Conservation (phyloP, 1,139 yeast genomes). For the Sugiyamaella paludigena region DNA sequence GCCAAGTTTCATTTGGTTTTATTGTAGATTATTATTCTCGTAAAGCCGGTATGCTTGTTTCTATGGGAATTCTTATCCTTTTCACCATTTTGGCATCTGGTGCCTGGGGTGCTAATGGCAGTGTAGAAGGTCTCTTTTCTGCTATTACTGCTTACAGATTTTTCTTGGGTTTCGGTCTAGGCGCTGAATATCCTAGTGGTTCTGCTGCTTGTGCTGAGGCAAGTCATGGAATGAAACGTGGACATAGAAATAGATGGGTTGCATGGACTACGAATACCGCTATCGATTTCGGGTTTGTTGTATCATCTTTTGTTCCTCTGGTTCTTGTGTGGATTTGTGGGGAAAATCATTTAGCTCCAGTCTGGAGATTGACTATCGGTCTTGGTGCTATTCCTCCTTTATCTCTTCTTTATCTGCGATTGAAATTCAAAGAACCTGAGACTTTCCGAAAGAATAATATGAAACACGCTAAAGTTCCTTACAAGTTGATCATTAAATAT, state of each 20-base stretch:
- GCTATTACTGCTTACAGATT: constrained; percentile 82
- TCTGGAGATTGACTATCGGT: constrained; percentile 88
- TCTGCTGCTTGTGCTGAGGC: constrained; percentile 93
- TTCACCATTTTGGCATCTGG: constrained; percentile 78
- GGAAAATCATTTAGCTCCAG: constrained; percentile 64
- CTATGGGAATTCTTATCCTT: constrained; percentile 68
- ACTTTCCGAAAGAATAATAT: constrained; percentile 67
- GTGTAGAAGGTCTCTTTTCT: constrained; percentile 61
- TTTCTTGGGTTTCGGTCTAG: constrained; percentile 73
- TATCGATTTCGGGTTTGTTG: constrained; percentile 85
- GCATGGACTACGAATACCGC: constrained; percentile 81
- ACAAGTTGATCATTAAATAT: constrained; percentile 63
- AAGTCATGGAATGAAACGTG: constrained; percentile 69
- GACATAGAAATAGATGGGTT: constrained; percentile 82
- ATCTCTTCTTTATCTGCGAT: constrained; percentile 67
- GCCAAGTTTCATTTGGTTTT: constrained; percentile 75
- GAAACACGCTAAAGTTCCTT: constrained; percentile 63
- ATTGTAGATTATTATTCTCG: constrained; percentile 77
- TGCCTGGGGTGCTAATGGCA: constrained; percentile 73
- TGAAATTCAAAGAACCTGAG: constrained; percentile 68
- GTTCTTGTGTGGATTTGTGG: constrained; percentile 80
- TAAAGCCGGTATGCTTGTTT: constrained; percentile 73
- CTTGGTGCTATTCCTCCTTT: constrained; percentile 89
- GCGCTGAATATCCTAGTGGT: constrained; percentile 87
- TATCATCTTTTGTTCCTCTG: constrained; percentile 79